Percentiles rank a stretch among this genome's conserved stretches.
Conservation (phyloP, 2,329 filamentous ascomycete genomes). For the Mollisia scopiformis region DNA sequence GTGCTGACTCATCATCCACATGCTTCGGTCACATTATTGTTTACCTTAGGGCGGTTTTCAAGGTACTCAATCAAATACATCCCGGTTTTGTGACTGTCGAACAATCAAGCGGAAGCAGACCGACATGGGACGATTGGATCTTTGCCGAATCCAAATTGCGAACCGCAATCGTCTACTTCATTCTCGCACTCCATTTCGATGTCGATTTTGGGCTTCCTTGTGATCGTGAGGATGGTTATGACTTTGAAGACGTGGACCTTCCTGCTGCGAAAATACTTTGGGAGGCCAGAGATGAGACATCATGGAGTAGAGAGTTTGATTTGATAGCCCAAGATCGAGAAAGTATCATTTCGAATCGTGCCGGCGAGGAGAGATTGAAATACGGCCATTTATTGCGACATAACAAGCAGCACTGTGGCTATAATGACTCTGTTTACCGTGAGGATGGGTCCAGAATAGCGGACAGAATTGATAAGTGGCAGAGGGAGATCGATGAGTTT, state of each 20-base stretch:
- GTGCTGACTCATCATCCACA: neutral
- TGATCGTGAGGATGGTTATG: slow-evolving; percentile 1
- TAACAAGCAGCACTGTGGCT: neutral
- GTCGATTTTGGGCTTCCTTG: slow-evolving; percentile 9
- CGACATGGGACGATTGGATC: slow-evolving; percentile 5
- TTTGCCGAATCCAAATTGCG: slow-evolving; percentile 4
- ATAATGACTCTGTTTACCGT: neutral
- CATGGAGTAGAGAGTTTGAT: neutral
- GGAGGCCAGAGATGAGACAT: slow-evolving; percentile 2
- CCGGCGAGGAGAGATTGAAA: neutral
- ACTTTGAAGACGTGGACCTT: slow-evolving; percentile 3
- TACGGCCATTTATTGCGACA: slow-evolving; percentile 1
- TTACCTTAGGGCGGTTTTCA: neutral
- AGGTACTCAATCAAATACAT: neutral
- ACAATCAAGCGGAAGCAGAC: neutral
- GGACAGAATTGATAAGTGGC: neutral
- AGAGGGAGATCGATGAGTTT: slow-evolving; percentile 4
- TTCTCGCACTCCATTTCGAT: slow-evolving; percentile 2
- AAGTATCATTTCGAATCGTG: neutral
- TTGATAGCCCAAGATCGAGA: neutral
- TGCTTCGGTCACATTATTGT: neutral
- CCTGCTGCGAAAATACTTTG: neutral
- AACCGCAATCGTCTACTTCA: slow-evolving; percentile 1
- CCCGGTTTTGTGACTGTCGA: neutral
- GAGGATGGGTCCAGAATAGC: neutral